phyloP scores from a whole-genome alignment of 768 basidiomycete genomes.

The Mycena metata region DNA sequence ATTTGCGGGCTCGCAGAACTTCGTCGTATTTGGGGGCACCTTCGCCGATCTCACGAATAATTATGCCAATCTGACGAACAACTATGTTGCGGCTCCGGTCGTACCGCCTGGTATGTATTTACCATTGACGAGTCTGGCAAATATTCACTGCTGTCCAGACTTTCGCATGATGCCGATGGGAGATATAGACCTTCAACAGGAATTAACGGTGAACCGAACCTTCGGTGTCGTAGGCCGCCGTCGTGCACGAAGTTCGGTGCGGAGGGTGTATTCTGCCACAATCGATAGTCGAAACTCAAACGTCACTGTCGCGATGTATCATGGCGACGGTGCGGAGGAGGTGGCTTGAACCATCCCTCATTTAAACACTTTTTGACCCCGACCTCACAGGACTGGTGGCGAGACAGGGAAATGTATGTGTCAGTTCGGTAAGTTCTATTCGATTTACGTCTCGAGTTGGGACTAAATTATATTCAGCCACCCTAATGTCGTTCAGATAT shows the following conservation, averaged over 20 bases:
- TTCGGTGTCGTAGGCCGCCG: background rate
- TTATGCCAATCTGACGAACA: too few relatives aligned
- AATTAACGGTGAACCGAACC: background rate
- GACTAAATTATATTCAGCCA: too few relatives aligned
- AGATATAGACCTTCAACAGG: background rate
- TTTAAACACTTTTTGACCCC: background rate
- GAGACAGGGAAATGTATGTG: background rate
- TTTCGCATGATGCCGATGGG: constrained; percentile 5
- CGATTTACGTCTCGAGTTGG: background rate
- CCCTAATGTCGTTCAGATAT: background rate
- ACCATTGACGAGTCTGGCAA: too few relatives aligned
- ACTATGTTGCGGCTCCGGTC: too few relatives aligned
- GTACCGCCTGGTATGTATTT: too few relatives aligned
- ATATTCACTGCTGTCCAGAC: background rate
- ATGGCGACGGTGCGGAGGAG: constrained; percentile 1
- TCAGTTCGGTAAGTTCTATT: background rate
- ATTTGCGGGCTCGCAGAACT: too few relatives aligned
- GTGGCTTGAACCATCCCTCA: background rate
- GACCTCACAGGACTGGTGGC: background rate
- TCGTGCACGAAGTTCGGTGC: background rate
- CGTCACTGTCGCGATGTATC: constrained; percentile 1
- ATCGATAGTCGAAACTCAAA: background rate
- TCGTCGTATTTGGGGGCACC: too few relatives aligned
- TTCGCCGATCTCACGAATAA: too few relatives aligned
- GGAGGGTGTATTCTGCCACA: constrained; percentile 15